phyloP scores from a whole-genome alignment of 2,329 filamentous ascomycete species.

The Cladorrhinum sp. region DNA sequence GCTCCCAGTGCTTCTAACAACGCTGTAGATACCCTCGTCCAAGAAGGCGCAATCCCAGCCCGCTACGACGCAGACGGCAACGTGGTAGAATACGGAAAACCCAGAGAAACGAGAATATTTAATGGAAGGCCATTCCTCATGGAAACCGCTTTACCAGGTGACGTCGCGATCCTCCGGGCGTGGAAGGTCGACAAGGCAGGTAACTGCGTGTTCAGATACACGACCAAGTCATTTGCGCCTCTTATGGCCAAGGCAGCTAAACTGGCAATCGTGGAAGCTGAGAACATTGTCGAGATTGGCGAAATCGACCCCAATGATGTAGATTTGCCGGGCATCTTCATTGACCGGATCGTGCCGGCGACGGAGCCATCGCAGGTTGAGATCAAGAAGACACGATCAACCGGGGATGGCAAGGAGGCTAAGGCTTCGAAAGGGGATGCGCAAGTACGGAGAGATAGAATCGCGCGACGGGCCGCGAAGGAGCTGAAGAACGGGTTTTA shows the following conservation, averaged over 20 bases:
- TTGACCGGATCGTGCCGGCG: constrained; percentile 75
- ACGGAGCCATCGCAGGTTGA: constrained; percentile 71
- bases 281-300: constrained; percentile 75
- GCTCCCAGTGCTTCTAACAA: constrained; percentile 12
- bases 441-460: constrained; percentile 61
- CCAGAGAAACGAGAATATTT: constrained; percentile 70
- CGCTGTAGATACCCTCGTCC: constrained; percentile 56
- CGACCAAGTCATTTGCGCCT: constrained; percentile 70
- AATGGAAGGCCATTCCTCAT: constrained; percentile 70
- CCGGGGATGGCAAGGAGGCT: constrained; percentile 36
- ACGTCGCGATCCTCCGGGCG: constrained; percentile 74
- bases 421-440: constrained; percentile 40
- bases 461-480: constrained; percentile 72
- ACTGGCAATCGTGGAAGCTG: constrained; percentile 78
- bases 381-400: constrained; percentile 56
- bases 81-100: constrained; percentile 60
- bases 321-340: constrained; percentile 77
- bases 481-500: constrained; percentile 80
- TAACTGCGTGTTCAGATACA: constrained; percentile 74
- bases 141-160: constrained; percentile 72
- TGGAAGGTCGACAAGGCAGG: constrained; percentile 74
- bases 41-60: constrained; percentile 66
- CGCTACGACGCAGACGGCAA: constrained; percentile 57
- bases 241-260: constrained; percentile 80
- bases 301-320: constrained; percentile 71